These are phyloP conservation scores for Amaranthus cruentus DNA, from an alignment of 148 eudicot species.

Conservation along the genomic window DNA sequence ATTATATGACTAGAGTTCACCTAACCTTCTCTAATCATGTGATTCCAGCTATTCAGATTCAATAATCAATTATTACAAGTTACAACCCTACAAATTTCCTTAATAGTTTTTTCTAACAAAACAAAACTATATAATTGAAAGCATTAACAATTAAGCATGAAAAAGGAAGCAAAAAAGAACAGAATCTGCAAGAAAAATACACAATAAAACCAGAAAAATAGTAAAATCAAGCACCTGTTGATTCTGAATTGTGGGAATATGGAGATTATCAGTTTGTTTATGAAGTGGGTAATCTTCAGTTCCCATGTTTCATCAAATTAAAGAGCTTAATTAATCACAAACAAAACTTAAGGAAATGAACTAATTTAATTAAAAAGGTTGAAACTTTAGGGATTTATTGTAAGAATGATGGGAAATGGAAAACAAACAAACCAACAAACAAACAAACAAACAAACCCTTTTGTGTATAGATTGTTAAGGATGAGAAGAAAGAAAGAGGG, in stretches of 20 bases:
- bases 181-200: not conserved
- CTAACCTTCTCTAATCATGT: constrained; percentile 1
- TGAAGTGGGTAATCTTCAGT: constrained; percentile 3
- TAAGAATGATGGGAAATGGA: not conserved
- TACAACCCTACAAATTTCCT: not conserved
- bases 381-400: not conserved
- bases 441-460: not conserved
- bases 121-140: not conserved
- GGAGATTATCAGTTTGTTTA: constrained; percentile 9
- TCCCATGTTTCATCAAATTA: constrained; percentile 14
- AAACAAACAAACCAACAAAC: not conserved
- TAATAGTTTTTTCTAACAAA: not conserved
- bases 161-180: not conserved
- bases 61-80: not conserved
- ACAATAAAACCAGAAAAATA: not conserved
- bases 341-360: not conserved
- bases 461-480: not conserved
- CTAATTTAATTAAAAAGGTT: not conserved
- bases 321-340: not conserved
- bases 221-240: constrained; percentile 20
- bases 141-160: not conserved
- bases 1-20: constrained; percentile 3
- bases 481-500: not conserved
- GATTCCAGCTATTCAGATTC: not conserved
- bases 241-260: constrained; percentile 14